Evolutionary conservation across 2,329 filamentous ascomycete species (phyloP).

Genomic region (Fusarium sp.): DNA sequence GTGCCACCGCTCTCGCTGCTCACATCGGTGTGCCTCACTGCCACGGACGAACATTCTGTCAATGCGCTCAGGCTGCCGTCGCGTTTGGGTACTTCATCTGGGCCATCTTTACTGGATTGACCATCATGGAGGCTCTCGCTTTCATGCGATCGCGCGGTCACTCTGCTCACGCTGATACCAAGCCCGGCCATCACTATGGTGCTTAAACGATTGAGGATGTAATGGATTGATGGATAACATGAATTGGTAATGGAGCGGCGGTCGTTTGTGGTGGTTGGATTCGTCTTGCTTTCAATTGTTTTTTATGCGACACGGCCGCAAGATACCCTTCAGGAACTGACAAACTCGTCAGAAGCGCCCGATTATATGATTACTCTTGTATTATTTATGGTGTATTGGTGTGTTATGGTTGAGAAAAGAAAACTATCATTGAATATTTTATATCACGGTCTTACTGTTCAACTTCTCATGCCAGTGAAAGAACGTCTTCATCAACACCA

Average conservation of each 20-base stretch:
- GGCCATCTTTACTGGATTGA: conserved; percentile 61
- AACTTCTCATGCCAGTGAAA: background rate
- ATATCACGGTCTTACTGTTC: too few relatives aligned
- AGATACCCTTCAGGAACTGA: conserved; percentile 40
- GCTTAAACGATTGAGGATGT: conserved; percentile 17
- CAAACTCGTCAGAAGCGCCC: conserved; percentile 18
- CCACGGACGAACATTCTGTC: conserved; percentile 67
- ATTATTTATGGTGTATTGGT: background rate
- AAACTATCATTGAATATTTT: background rate
- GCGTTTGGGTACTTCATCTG: conserved; percentile 76
- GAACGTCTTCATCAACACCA: background rate
- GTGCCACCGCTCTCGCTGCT: conserved; percentile 81
- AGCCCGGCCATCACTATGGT: conserved; percentile 36
- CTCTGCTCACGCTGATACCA: conserved; percentile 48
- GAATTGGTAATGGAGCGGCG: background rate
- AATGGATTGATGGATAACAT: background rate
- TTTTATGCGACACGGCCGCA: conserved; percentile 39
- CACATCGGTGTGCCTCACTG: conserved; percentile 66
- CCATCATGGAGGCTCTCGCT: conserved; percentile 60
- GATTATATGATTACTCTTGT: conserved; percentile 18
- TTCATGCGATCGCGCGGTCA: conserved; percentile 56
- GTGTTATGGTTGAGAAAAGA: conserved; percentile 1
- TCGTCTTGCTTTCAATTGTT: background rate
- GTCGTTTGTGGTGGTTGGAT: conserved; percentile 5
- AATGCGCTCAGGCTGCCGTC: conserved; percentile 70